A percentile compares a stretch with the other conserved stretches of the same genome.
phyloP scores from a whole-genome alignment of 306 rosid species.

The Fagus crenata region DNA sequence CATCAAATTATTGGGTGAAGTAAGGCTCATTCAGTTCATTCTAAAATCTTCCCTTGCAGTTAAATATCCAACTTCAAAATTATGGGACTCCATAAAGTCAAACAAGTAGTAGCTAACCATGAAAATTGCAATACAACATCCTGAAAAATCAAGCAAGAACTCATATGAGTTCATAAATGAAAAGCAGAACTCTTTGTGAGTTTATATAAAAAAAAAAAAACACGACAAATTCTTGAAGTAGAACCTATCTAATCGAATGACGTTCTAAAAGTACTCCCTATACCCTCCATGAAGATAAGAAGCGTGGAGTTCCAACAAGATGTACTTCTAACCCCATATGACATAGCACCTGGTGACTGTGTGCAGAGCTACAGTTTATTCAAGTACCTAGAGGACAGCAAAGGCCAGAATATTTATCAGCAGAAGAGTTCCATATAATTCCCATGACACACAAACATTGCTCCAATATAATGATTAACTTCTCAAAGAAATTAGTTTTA shows the following conservation, averaged over 20 bases:
- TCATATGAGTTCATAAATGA: background rate
- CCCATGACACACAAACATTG: background rate
- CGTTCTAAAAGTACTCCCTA: constrained; percentile 1
- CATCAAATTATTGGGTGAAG: background rate
- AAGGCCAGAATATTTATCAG: background rate
- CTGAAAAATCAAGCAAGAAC: background rate
- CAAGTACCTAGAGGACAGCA: constrained; percentile 29
- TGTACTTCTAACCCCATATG: constrained; percentile 6
- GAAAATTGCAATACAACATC: background rate
- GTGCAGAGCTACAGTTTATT: constrained; percentile 11
- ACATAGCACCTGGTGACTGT: constrained; percentile 4
- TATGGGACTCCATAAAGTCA: background rate
- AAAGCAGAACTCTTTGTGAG: background rate
- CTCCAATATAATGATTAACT: background rate
- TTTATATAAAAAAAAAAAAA: background rate
- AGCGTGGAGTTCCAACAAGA: background rate
- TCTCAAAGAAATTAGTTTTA: background rate
- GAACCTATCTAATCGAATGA: background rate
- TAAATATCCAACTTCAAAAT: background rate
- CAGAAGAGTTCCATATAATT: background rate
- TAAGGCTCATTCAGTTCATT: background rate
- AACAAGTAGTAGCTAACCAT: background rate
- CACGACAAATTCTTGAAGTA: background rate
- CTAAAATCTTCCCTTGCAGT: background rate
- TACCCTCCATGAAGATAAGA: constrained; percentile 9